Percentiles rank a stretch among this genome's conserved stretches.
Conservation (phyloP, 2,329 filamentous ascomycete genomes). For the Trichoderma sp. region DNA sequence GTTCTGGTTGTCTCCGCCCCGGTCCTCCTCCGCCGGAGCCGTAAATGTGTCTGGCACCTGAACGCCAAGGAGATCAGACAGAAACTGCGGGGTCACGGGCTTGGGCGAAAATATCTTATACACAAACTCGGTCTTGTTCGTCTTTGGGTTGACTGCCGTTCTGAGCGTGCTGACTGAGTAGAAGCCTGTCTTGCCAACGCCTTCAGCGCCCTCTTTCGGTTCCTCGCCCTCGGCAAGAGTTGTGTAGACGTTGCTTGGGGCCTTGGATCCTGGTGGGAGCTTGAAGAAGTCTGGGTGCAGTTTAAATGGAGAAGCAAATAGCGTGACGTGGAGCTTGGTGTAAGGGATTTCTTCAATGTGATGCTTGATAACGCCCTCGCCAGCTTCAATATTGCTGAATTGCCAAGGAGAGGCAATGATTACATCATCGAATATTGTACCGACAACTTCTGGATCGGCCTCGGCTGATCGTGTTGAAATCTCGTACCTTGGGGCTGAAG, state of each 20-base stretch:
- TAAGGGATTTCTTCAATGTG: slow-evolving; percentile 81
- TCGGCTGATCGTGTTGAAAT: slow-evolving; percentile 32
- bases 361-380: slow-evolving; percentile 62
- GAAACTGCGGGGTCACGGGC: slow-evolving; percentile 50
- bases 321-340: slow-evolving; percentile 80
- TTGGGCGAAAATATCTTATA: slow-evolving; percentile 66
- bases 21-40: not conserved
- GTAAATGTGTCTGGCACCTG: slow-evolving; percentile 44
- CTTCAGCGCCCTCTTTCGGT: slow-evolving; percentile 48
- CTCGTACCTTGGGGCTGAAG: slow-evolving; percentile 45
- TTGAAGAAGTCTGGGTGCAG: slow-evolving; percentile 73
- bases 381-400: slow-evolving; percentile 65
- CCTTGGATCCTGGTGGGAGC: slow-evolving; percentile 51
- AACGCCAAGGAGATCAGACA: slow-evolving; percentile 51
- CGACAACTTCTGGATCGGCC: slow-evolving; percentile 38
- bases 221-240: slow-evolving; percentile 65
- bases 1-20: slow-evolving; percentile 28
- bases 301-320: slow-evolving; percentile 75
- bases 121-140: slow-evolving; percentile 51
- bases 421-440: slow-evolving; percentile 69
- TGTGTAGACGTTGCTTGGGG: slow-evolving; percentile 77
- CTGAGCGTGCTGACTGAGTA: slow-evolving; percentile 79
- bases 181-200: slow-evolving; percentile 73
- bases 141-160: slow-evolving; percentile 58
- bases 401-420: slow-evolving; percentile 83